Evolutionary conservation across 2,329 filamentous ascomycete species (phyloP).

Genomic region (Fusarium citri): DNA sequence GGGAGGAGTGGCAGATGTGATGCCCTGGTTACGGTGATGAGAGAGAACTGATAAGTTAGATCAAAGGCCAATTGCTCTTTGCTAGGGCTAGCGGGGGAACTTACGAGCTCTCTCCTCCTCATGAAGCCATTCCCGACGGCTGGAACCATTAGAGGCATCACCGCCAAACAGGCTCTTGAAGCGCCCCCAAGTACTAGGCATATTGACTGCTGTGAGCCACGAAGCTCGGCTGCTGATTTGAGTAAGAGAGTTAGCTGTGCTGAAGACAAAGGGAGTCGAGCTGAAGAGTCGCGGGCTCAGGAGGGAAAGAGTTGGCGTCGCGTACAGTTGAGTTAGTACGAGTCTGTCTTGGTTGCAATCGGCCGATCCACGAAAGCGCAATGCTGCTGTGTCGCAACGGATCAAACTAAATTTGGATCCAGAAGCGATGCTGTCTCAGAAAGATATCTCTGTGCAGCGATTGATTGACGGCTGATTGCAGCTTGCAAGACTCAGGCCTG

Average conservation of each 20-base stretch:
- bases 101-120: conserved; percentile 60
- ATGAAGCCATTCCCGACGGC: conserved; percentile 53
- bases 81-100: conserved; percentile 33
- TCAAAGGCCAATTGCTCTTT: not conserved
- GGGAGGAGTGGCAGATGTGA: conserved; percentile 77
- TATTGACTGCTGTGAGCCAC: conserved; percentile 26
- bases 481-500: conserved; percentile 22
- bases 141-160: conserved; percentile 33
- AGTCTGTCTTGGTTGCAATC: conserved; percentile 4
- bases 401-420: conserved; percentile 19
- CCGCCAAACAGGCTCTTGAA: conserved; percentile 48
- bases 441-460: conserved; percentile 29
- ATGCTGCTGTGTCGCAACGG: conserved; percentile 33
- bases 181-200: conserved; percentile 46
- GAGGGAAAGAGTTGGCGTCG: conserved; percentile 5
- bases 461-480: conserved; percentile 39
- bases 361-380: conserved; percentile 7
- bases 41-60: conserved; percentile 69
- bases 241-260: not conserved
- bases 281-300: not conserved
- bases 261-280: not conserved
- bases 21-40: conserved; percentile 65
- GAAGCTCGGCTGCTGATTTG: not conserved
- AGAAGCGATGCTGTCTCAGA: conserved; percentile 35
- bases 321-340: conserved; percentile 1